Evolutionary conservation across 1,139 yeast species (phyloP), one percentile per base, ranked within the genome.

Genomic region (Hyphopichia wangnamkhiaoensis): DNA sequence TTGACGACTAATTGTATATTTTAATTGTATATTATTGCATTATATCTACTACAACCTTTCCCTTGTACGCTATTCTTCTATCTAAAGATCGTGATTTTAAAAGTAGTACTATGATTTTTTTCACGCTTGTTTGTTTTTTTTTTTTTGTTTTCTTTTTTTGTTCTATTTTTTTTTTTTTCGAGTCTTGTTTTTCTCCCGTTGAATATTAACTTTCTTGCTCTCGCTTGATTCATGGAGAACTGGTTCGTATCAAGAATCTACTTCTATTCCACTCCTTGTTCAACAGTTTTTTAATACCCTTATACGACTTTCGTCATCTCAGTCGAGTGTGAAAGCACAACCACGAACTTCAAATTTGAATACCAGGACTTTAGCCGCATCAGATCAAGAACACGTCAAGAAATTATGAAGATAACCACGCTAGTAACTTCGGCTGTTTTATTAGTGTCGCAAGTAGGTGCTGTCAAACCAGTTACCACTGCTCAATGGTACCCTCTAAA

Each of bases 401-500:
- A 13, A 7, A 6, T 7, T 10, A 31, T 31, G 33, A 31, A 19
- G 13, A n/a, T 31, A n/a, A 15, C 15, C 15, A 19, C 33, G 8
- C 9, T 18, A 5, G 18, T 31, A 14, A 5, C 24, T 8, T 6
- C 31, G 12, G 10, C 31, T 8, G 17, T 7, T 6, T 5, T 16
- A 8, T 20, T 28, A 8, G 24, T 10, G 10, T 21, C 24, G 10
- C 17, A 16, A 7, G 9, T n/a, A 8, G 7, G 17, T 12, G 23
- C 24, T 16, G 17, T 30, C 8, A 18, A 30, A 17, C 24, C 33
- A n/a, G 33, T n/a, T 12, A 18, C 33, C 4, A 10, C 24, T 21
- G 23, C 33, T 38, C 71, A 66, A 39, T 68, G 67, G 61, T 70
- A 50, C 41, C 73, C 74, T 2, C 55, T 64, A 41, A 54, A 57